These are phyloP conservation scores for Coprinellus micaceus DNA, from an alignment of 768 basidiomycete species.

Conservation along the genomic window DNA sequence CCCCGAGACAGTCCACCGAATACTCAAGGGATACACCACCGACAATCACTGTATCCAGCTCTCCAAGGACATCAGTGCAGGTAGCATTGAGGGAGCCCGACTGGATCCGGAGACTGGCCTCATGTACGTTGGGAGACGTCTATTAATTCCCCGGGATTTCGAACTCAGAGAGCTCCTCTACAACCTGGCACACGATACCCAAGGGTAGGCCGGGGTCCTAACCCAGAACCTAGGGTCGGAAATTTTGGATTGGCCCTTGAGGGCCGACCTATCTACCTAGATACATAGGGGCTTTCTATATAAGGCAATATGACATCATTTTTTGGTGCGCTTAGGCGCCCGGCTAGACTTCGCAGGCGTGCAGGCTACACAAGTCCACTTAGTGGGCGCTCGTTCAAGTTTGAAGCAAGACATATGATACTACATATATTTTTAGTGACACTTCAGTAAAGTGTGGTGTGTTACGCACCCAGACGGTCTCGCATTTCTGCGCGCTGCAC, in stretches of 20 bases:
- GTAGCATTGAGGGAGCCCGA: not conserved
- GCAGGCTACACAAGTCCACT: not conserved
- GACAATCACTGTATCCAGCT: slow-evolving; percentile 4
- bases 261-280: not conserved
- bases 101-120: slow-evolving; percentile 14
- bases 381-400: not conserved
- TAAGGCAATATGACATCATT: not conserved
- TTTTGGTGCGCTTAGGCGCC: not conserved
- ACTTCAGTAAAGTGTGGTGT: no score
- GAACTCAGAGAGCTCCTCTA: slow-evolving; percentile 21
- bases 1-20: not conserved
- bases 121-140: slow-evolving; percentile 18
- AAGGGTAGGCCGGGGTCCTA: not conserved
- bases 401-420: not conserved
- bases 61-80: not conserved
- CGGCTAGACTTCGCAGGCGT: not conserved
- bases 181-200: slow-evolving; percentile 24
- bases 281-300: not conserved
- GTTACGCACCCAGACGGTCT: not conserved
- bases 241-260: not conserved
- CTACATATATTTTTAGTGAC: no score
- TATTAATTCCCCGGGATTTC: slow-evolving; percentile 20
- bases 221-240: not conserved
- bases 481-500: not conserved
- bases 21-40: not conserved